Conservation (phyloP, 1,284 basidiomycete species). For the Cutaneotrichosporon sp. region DNA sequence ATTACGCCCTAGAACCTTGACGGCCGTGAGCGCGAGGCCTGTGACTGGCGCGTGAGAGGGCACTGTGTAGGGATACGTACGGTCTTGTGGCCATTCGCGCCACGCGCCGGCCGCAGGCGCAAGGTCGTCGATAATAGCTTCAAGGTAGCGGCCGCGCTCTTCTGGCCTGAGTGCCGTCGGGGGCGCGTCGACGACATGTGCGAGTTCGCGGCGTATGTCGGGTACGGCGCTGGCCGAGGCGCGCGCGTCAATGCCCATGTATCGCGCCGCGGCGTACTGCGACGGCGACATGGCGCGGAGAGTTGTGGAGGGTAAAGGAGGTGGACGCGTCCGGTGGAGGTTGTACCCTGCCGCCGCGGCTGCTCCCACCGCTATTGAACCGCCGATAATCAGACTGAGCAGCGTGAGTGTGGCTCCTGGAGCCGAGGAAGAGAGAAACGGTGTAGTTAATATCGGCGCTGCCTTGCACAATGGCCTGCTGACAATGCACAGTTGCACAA, state of each 20-base stretch:
- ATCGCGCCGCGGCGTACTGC: background rate
- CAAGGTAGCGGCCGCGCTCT: conserved; percentile 51
- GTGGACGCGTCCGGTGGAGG: no score
- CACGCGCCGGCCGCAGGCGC: conserved; percentile 48
- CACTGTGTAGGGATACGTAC: conserved; percentile 15
- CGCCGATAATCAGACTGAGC: no score
- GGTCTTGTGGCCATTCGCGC: conserved; percentile 26
- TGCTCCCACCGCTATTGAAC: no score
- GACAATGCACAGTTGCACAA: no score
- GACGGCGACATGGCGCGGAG: no score
- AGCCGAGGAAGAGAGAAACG: no score
- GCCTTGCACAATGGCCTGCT: no score
- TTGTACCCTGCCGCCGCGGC: no score
- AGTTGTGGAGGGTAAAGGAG: no score
- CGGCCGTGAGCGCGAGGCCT: conserved; percentile 57
- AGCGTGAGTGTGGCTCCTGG: no score
- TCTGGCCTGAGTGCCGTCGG: conserved; percentile 49
- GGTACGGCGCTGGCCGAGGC: background rate
- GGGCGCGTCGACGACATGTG: conserved; percentile 24
- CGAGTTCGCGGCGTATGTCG: conserved; percentile 5
- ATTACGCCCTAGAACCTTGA: conserved; percentile 71
- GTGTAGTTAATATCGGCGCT: no score
- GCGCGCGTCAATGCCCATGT: background rate
- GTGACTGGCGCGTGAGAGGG: conserved; percentile 18
- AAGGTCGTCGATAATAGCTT: conserved; percentile 60